Base-by-base conservation (phyloP, 1,284 basidiomycete genomes). In the Papiliotrema flavescens region DNA sequence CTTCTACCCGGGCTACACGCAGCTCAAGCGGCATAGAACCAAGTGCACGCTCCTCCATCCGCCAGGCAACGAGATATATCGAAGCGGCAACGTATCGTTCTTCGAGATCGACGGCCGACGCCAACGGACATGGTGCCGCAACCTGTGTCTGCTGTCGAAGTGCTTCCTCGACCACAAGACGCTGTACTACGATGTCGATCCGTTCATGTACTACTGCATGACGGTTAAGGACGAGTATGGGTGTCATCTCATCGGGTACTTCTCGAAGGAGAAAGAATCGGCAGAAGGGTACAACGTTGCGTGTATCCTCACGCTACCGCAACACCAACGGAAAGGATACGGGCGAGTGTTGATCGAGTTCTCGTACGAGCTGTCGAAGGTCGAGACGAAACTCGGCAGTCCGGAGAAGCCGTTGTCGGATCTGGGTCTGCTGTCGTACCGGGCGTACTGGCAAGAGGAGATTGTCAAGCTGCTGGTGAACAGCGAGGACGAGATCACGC, bases 91-190 rank as follows among this genome's bases (percentile, higher is more conserved):
- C 66, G 88, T 98, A 49, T 94, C 90, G 5, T 95, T 97, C 80
- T 99, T 92, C 78, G 96, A 99, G 79, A 91, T 99, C 62, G 96
- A 99, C 74, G 96, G 96, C 45, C 87, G 91, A 74, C 86, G 90
- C 59, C 95, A 98, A 74, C 80, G 97, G 67, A 89, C 92, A 1
- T 99, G 90, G 87, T 99, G 96, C 78, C 84, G 96, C 63, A 98
- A 99, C 77, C 79, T 99, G 55, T 98, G 95, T 76, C 81, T 99
- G 60, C 79, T 99, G 42, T 94, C 89, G 42, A 99, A 99, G 78
- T 96, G 92, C 74, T 99, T 99, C 78, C 85, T 99, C 63, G 96
- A 99, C 74, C 96, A 99, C 79, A 99, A 99, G 81, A 98, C 96
- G 26, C 81, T 99, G 63, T 98, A 98, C 80, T 99, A 98, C 79